Base-by-base conservation (phyloP, 2,329 filamentous ascomycete species). In the Xylaria polymorpha region DNA sequence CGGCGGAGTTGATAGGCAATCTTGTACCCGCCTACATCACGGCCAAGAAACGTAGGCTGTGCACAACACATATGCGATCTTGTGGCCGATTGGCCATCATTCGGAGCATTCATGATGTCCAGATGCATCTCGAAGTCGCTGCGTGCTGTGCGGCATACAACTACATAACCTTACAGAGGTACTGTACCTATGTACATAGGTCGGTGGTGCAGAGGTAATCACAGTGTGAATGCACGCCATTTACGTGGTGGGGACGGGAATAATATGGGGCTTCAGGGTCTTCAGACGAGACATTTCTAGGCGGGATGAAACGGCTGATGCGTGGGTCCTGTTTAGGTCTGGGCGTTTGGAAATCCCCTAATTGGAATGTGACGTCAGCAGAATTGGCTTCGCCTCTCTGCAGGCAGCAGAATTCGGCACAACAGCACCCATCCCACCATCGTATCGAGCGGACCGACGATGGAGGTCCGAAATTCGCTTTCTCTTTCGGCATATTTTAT, bases 281-380 rank as follows among this genome's bases (percentile, higher is more conserved):
- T 46, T n/a, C 44, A 48, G 44, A 50, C 50, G 56, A 51, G 57
- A 57, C 50, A 56, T 57, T 57, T 66, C 10, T 35, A 20, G 43
- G 50, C 32, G 39, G 37, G 51, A 35, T 57, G 58, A 66, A 66
- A 61, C 64, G 1, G 10, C 57, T 55, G 41, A 50, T 50, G 37
- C 18, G 50, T 50, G 43, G 32, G 12, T 3, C 12, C 6, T 4
- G 22, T 10, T 8, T n/a, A 4, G 25, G 25, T 29, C 4, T 29
- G 25, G 25, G 39, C 22, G 35, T 41, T 41, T 61, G 25, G 6
- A 29, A 46, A 39, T 53, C 14, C 29, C 35, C 57, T 43, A 43
- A 50, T 58, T 50, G 44, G 51, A 29, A 35, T 32, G 35, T 67
- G 64, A 67, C 64, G 64, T 67, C 64, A 58, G 64, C 51, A 46